A percentile compares a stretch with the other conserved stretches of the same genome.
Evolutionary conservation across 192 early-diverging fungal genomes (phyloP).

Genomic region (Podila epigama): DNA sequence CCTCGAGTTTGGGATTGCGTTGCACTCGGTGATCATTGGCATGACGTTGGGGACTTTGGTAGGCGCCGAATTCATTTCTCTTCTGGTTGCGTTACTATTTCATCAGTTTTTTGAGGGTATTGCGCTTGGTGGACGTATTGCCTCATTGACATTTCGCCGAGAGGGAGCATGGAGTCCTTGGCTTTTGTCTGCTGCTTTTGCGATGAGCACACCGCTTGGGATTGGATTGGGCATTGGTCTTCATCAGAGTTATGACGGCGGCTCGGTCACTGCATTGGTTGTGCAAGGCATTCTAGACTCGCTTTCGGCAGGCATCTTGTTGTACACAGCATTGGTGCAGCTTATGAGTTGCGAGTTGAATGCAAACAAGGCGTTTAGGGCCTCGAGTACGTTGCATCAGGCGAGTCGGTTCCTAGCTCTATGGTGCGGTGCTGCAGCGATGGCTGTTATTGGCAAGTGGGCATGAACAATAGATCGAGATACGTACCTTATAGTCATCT

Average conservation of each 20-base stretch:
- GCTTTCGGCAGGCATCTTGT: conserved; percentile 80
- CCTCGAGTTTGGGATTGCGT: conserved; percentile 78
- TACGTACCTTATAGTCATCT: too few species aligned
- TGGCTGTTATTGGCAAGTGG: conserved; percentile 84
- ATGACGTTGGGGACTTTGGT: conserved; percentile 69
- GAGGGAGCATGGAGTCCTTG: conserved; percentile 55
- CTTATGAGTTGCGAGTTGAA: conserved; percentile 78
- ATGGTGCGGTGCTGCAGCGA: conserved; percentile 75
- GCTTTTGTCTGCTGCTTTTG: conserved; percentile 66
- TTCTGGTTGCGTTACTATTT: conserved; percentile 62
- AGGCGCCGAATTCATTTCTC: conserved; percentile 60
- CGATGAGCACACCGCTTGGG: conserved; percentile 86
- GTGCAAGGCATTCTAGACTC: conserved; percentile 82
- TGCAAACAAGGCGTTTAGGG: conserved; percentile 57
- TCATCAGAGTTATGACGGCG: conserved; percentile 63
- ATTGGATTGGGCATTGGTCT: conserved; percentile 80
- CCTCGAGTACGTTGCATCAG: conserved; percentile 38
- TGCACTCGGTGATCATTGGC: conserved; percentile 82
- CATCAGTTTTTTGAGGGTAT: conserved; percentile 83
- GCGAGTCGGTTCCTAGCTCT: conserved; percentile 63
- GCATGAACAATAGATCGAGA: too few species aligned
- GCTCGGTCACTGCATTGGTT: conserved; percentile 60
- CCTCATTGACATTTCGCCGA: conserved; percentile 51
- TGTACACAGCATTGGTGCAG: conserved; percentile 81
- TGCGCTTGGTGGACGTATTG: conserved; percentile 77